Percentiles rank a stretch among this genome's conserved stretches.
phyloP scores from a whole-genome alignment of 495 filamentous ascomycete genomes.

The Penicillium steckii region DNA sequence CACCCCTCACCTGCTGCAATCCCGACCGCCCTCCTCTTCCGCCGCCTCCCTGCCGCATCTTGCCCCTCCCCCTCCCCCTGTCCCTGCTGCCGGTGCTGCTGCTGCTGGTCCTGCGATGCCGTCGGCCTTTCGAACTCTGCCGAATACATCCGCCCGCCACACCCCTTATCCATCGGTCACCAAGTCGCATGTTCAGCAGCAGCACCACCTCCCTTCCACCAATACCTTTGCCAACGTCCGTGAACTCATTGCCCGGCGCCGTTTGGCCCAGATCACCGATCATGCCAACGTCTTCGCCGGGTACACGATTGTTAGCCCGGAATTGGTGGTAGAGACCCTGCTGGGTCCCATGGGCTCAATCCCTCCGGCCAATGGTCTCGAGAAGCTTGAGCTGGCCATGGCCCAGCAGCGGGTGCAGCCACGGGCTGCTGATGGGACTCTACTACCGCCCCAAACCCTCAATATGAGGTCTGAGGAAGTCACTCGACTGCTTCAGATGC shows the following conservation, averaged over 20 bases:
- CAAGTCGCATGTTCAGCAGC: constrained; percentile 41
- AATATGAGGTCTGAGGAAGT: constrained; percentile 52
- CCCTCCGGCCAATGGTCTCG: constrained; percentile 42
- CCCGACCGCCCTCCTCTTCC: constrained; percentile 38
- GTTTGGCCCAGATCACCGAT: constrained; percentile 50
- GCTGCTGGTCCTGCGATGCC: constrained; percentile 48
- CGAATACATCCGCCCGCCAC: constrained; percentile 44
- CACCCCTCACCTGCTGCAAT: constrained; percentile 26
- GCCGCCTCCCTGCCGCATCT: constrained; percentile 40
- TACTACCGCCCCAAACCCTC: constrained; percentile 42
- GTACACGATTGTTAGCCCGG: constrained; percentile 47
- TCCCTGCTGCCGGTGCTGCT: constrained; percentile 36
- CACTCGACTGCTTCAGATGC: constrained; percentile 45
- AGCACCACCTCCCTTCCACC: constrained; percentile 38
- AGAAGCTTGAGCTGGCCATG: constrained; percentile 50
- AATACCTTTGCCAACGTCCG: constrained; percentile 51
- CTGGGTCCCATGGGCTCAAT: constrained; percentile 49
- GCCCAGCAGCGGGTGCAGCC: constrained; percentile 50
- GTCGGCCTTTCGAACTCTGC: constrained; percentile 49
- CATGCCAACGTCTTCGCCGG: constrained; percentile 51
- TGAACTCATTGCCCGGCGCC: constrained; percentile 48
- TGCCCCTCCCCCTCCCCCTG: constrained; percentile 37
- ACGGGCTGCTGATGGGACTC: constrained; percentile 41
- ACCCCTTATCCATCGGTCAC: constrained; percentile 41
- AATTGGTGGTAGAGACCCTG: constrained; percentile 48